Evolutionary conservation across 2,329 filamentous ascomycete genomes (phyloP), one percentile per base, ranked within the genome.

Genomic region (Colletotrichum australisinense): DNA sequence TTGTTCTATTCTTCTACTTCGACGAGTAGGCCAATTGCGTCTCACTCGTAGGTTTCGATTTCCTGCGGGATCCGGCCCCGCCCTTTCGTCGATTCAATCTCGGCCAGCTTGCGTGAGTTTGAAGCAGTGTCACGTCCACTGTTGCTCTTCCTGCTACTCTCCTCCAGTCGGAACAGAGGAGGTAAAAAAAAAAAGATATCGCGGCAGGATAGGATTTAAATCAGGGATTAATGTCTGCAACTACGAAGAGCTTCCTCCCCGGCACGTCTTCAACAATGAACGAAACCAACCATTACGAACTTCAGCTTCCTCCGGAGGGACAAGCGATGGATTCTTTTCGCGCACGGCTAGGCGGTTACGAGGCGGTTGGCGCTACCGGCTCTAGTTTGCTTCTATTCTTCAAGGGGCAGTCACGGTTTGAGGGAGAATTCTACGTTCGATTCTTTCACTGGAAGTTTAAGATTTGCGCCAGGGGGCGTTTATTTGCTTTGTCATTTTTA

Each of bases 171-270:
- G 57, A 59, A n/a, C 30, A 46, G 46, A 67, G 42, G 26, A 19
- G 19, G 19, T 49, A 49, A 75, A 59, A 57, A 26, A 26, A 26
- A 35, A 35, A 12, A 35, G 9, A 30, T 49, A 63, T 46, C 32
- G 42, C 16, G 59, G 59, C 24, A 38, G 55, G 53, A 52, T 56
- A 58, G n/a, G 49, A 30, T 53, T 28, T 57, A 62, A 30, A 53
- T 60, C 66, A 67, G 62, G 73, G 70, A 64, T 71, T 75, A 75
- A 75, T 74, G 70, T 71, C 73, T 74, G 63, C 67, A 58, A 74
- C 59, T 49, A 42, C 52, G 49, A 49, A 62, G 62, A 19, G 30
- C 55, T 26, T 28, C 26, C 16, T 26, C 42, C 26, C 16, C 30
- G 42, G 30, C 66, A 60, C 24, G 24, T 64, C 42, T 59, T 46